A percentile compares a stretch with the other conserved stretches of the same genome.
Evolutionary conservation across 106 monocot genomes (phyloP).

Genomic region (Dioscorea alata): DNA sequence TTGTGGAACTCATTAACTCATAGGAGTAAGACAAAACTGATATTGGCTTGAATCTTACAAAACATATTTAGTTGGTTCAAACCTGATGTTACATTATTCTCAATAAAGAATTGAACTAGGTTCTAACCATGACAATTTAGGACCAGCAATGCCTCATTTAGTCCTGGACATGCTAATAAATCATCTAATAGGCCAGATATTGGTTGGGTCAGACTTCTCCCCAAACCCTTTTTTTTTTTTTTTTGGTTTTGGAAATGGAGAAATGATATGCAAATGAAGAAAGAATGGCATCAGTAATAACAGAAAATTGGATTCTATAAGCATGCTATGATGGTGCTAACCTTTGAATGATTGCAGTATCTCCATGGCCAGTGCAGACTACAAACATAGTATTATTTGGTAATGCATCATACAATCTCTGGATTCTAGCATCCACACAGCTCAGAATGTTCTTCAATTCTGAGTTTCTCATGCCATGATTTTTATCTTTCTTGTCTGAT

Average conservation of each 20-base stretch:
- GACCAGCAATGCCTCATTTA: not conserved
- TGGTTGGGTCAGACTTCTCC: no score
- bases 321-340: slow-evolving; percentile 9
- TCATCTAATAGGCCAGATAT: no score
- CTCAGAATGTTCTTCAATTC: slow-evolving; percentile 56
- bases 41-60: no score
- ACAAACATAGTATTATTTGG: slow-evolving; percentile 75
- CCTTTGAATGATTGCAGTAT: slow-evolving; percentile 89
- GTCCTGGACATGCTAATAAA: no score
- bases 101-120: not conserved
- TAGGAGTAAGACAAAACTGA: no score
- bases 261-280: no score
- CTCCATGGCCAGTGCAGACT: slow-evolving; percentile 80
- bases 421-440: slow-evolving; percentile 48
- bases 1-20: no score
- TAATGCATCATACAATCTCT: slow-evolving; percentile 58
- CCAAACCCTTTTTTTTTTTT: no score
- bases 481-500: slow-evolving; percentile 13
- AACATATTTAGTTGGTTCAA: no score
- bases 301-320: not conserved
- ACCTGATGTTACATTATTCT: no score
- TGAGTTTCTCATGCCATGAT: slow-evolving; percentile 14
- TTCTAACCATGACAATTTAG: not conserved
- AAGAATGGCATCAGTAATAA: no score
- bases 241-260: no score